A percentile compares a stretch with the other conserved stretches of the same genome.
Conservation (phyloP, 441 rosid genomes). For the Croton setiger region DNA sequence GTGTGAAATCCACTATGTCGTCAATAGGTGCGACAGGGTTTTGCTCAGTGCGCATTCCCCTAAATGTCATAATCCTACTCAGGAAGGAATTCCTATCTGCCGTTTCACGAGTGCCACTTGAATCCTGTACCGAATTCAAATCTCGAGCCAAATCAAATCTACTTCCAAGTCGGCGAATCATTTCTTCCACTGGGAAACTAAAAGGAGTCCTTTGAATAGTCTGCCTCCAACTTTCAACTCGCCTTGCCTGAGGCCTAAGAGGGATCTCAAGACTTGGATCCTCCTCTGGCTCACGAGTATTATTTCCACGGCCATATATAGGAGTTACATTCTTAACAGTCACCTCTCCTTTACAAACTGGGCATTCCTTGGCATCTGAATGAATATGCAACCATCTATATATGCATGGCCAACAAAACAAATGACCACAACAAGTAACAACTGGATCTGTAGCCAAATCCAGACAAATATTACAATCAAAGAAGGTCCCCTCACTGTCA, state of each 20-base stretch:
- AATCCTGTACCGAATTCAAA: slow-evolving; percentile 49
- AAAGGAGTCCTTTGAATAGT: slow-evolving; percentile 60
- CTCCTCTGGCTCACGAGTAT: slow-evolving; percentile 53
- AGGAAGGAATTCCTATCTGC: slow-evolving; percentile 46
- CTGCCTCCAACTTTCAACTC: slow-evolving; percentile 90
- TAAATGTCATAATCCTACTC: slow-evolving; percentile 60
- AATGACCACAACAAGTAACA: slow-evolving; percentile 92
- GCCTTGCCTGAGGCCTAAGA: slow-evolving; percentile 64
- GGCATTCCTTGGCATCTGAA: slow-evolving; percentile 92
- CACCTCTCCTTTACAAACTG: slow-evolving; percentile 92
- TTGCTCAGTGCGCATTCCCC: slow-evolving; percentile 72
- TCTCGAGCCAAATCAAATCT: slow-evolving; percentile 67
- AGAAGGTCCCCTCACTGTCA: slow-evolving; percentile 73
- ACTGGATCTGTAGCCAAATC: slow-evolving; percentile 92
- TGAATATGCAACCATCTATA: slow-evolving; percentile 70
- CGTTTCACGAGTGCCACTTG: slow-evolving; percentile 48
- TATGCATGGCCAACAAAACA: slow-evolving; percentile 94
- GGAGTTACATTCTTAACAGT: slow-evolving; percentile 73
- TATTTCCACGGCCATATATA: slow-evolving; percentile 80
- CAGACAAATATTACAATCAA: slow-evolving; percentile 85
- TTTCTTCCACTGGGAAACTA: slow-evolving; percentile 74
- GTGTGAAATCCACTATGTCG: slow-evolving; percentile 49
- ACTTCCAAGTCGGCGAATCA: slow-evolving; percentile 82
- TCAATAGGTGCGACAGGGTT: slow-evolving; percentile 39
- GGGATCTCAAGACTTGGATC: slow-evolving; percentile 72